Evolutionary conservation across 2,329 filamentous ascomycete species (phyloP).

Genomic region (Penicillium griseofulvum): DNA sequence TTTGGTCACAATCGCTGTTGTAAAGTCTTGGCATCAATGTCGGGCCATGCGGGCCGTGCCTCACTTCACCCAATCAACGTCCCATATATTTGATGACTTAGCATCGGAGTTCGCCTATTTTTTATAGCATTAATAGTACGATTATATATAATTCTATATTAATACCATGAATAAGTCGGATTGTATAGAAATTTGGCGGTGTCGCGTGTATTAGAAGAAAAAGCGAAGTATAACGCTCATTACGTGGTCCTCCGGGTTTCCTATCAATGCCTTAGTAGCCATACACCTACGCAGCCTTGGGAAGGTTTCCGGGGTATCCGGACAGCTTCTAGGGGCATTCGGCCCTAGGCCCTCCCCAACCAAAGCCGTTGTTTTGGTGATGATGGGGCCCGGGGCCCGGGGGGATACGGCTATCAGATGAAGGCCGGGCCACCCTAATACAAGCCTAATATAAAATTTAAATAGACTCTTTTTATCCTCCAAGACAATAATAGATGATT

Average conservation of each 20-base stretch:
- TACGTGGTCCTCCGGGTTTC: neutral
- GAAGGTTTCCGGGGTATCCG: neutral
- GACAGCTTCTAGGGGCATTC: neutral
- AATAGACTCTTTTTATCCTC: neutral
- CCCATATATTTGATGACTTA: neutral
- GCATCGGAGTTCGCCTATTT: neutral
- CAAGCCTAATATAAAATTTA: too few relatives aligned
- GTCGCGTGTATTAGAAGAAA: neutral
- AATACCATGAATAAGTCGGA: neutral
- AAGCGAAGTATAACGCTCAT: neutral
- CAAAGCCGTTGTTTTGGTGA: neutral
- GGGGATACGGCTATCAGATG: neutral
- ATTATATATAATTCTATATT: neutral
- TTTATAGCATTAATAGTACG: neutral
- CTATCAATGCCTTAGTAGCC: neutral
- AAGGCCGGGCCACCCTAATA: neutral
- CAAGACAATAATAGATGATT: too few relatives aligned
- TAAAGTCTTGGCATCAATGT: neutral
- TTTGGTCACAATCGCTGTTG: neutral
- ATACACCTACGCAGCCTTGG: neutral
- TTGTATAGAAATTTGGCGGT: neutral
- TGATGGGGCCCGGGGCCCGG: too few relatives aligned
- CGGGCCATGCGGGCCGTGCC: neutral
- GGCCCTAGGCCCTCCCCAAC: neutral
- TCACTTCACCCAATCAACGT: neutral